Base-by-base conservation (phyloP, 2,329 filamentous ascomycete species). In the Pezicula carpinea region DNA sequence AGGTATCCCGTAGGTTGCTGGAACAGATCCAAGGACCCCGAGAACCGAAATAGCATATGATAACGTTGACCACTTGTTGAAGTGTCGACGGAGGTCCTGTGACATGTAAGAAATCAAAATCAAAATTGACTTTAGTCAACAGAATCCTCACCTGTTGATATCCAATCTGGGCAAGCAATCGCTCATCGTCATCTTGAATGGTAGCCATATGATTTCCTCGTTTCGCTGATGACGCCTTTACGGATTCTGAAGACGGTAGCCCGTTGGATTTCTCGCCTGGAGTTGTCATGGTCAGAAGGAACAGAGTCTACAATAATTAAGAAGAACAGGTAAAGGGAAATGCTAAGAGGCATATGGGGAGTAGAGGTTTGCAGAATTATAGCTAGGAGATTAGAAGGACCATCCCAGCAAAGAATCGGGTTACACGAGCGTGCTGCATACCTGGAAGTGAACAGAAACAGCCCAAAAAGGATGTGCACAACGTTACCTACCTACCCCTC, bases 11-110 rank as follows among this genome's bases (percentile, higher is more conserved):
- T 82, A 81, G 1, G 79, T 83, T 17, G 80, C 79, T 22, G 80
- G 80, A 1, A 83, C 79, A 0, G 80, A 83, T n/a, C 80, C 80
- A 2, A 84, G 62, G 3, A 84, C 79, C 23, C 80, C 80, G 5
- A 83, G 66, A 51, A 84, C 81, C 10, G 80, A 83, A 50, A 84
- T 81, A 21, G 80, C 80, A 64, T 83, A 84, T 4, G 80, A 83
- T 4, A 83, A 69, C 3, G 80, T 83, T 4, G 79, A 83, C 79
- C 79, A 83, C 72, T 77, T 80, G 32, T 76, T 82, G 58, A 85
- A 84, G 55, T 84, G 78, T 45, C 81, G 71, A 55, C 71, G 71
- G 21, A 84, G 59, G 60, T 83, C 79, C 80, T 83, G 48, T 21
- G 15, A 18, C 36, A 22, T 19, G 8, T 47, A 5, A 46, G 18